A percentile compares a stretch with the other conserved stretches of the same genome.
Conservation (phyloP, 805 yeast genomes). For the Wickerhamomyces bovis region DNA sequence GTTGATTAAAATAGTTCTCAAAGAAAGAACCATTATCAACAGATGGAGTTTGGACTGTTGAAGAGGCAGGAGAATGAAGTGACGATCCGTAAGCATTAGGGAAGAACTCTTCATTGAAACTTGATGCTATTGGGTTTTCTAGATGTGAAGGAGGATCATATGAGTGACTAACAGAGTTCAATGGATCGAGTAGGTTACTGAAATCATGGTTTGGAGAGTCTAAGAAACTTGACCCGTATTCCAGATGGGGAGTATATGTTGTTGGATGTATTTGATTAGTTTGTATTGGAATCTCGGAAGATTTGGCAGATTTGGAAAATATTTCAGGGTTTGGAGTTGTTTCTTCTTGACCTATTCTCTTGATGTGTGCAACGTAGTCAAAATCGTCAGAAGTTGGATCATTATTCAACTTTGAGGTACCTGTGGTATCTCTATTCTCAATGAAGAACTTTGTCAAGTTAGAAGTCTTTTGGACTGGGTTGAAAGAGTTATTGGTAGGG, state of each 20-base stretch:
- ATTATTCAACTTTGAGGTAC: slow-evolving; percentile 4
- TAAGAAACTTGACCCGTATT: slow-evolving; percentile 15
- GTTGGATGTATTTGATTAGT: slow-evolving; percentile 4
- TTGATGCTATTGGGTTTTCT: slow-evolving; percentile 7
- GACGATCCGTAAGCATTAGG: slow-evolving; percentile 13
- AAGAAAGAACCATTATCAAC: slow-evolving; percentile 18
- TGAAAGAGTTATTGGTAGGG: slow-evolving; percentile 1
- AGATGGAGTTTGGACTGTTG: slow-evolving; percentile 21
- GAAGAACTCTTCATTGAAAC: slow-evolving; percentile 18
- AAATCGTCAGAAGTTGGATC: slow-evolving; percentile 51
- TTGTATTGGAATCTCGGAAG: slow-evolving; percentile 10
- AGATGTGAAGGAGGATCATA: slow-evolving; percentile 24
- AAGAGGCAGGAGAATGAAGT: slow-evolving; percentile 20
- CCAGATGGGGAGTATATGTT: neutral
- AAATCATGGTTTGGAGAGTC: slow-evolving; percentile 23
- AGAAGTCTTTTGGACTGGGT: slow-evolving; percentile 12
- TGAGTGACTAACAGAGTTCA: slow-evolving; percentile 21
- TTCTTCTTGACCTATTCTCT: slow-evolving; percentile 44
- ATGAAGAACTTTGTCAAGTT: slow-evolving; percentile 22
- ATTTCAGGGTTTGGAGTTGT: slow-evolving; percentile 1
- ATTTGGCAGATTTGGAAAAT: slow-evolving; percentile 1
- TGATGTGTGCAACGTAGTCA: slow-evolving; percentile 60
- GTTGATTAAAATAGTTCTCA: slow-evolving; percentile 18
- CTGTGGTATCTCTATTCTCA: slow-evolving; percentile 4
- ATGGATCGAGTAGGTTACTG: slow-evolving; percentile 22